Evolutionary conservation across 75 land plant species (phyloP), one percentile per base, ranked within the genome.

Genomic region (Cryptomeria japonica): DNA sequence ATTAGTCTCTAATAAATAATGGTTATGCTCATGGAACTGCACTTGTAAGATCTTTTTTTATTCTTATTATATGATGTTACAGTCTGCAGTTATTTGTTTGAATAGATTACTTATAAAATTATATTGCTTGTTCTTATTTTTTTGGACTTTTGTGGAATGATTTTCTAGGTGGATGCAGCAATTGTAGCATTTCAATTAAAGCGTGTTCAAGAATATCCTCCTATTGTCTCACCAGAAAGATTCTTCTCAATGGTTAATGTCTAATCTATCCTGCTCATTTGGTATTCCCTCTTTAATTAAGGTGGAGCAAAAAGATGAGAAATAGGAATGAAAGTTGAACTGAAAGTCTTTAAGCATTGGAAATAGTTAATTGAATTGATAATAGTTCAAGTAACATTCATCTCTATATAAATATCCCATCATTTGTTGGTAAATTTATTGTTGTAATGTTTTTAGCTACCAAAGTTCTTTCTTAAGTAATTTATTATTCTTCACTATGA

Each of bases 111-210:
- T 28, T 73, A 13, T 28, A 28, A 42, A n/a, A 61, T 44, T 10
- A 39, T 47, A 34, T 13, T 38, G 34, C 79, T 22, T 38, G 7
- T 73, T 39, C 16, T n/a, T 31, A 53, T 76, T n/a, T 2, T 3
- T 34, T 34, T 34, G 51, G 64, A 44, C 87, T 72, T 42, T 28
- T 34, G 36, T 79, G 56, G 58, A 53, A 49, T 41, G 25, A 61
- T 41, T 82, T 82, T 86, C 86, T 93, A 98, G 99, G 98, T 98
- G 88, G 98, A 98, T 95, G 99, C 94, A 41, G 99, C 99, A 68
- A 93, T 96, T 91, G 95, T 95, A 34, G 86, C 85, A 73, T 98
- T 98, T 76, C 91, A 92, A 64, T 86, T 98, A 55, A 98, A 96
- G 92, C 91, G 90, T 88, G 78, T 89, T 84, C 73, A 86, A 68